Conservation (phyloP, 306 rosid genomes). For the Heteromeles arbutifolia region DNA sequence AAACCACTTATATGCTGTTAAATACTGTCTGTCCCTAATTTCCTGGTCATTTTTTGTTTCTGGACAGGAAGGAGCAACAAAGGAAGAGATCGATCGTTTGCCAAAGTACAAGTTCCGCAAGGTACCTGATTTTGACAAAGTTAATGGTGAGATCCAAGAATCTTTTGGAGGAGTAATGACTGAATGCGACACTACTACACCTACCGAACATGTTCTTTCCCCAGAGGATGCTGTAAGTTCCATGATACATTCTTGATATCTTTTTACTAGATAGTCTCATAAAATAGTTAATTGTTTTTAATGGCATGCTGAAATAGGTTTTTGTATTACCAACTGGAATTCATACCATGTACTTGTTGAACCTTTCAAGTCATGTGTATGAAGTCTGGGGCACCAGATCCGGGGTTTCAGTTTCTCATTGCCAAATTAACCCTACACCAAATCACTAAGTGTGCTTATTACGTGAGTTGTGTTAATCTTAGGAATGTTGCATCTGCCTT, state of each 20-base stretch:
- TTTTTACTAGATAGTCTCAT: conserved; percentile 12
- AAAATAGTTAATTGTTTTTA: not conserved
- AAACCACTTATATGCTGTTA: not conserved
- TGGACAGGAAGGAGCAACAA: conserved; percentile 83
- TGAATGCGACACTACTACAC: conserved; percentile 43
- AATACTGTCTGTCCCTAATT: not conserved
- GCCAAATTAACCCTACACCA: not conserved
- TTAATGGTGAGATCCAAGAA: conserved; percentile 49
- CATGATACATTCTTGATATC: conserved; percentile 11
- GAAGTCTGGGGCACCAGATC: not conserved
- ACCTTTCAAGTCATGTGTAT: not conserved
- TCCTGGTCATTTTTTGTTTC: conserved; percentile 21
- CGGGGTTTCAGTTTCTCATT: conserved; percentile 1
- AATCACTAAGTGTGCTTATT: not conserved
- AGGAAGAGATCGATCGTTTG: conserved; percentile 71
- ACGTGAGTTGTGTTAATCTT: not conserved
- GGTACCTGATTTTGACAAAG: conserved; percentile 44
- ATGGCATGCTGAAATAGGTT: not conserved
- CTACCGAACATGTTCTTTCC: conserved; percentile 49
- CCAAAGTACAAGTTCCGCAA: conserved; percentile 62
- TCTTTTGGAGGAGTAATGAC: conserved; percentile 67
- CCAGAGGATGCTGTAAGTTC: conserved; percentile 83
- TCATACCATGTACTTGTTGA: not conserved
- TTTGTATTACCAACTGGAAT: not conserved
- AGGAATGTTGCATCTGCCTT: conserved; percentile 94